A percentile compares a stretch with the other conserved stretches of the same genome.
These are phyloP conservation scores for Chrysosporium keratinophilum DNA, from an alignment of 2,329 filamentous ascomycete genomes.

Conservation along the genomic window DNA sequence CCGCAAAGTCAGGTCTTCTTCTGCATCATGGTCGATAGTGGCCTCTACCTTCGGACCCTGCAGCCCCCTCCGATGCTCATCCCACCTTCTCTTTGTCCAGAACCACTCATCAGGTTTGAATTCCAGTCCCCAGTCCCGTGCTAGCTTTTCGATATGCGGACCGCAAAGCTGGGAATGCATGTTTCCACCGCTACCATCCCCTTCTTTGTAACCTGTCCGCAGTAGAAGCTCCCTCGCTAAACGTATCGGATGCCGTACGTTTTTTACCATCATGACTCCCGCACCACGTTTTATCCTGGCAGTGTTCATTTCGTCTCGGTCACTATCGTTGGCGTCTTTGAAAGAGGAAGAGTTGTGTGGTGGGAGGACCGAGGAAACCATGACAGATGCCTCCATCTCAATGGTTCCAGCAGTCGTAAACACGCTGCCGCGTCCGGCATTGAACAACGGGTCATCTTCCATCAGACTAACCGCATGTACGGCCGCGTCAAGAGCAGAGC, in stretches of 20 bases:
- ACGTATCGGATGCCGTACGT: slow-evolving; percentile 68
- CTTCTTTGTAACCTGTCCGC: slow-evolving; percentile 39
- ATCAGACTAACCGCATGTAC: slow-evolving; percentile 64
- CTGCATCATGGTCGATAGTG: slow-evolving; percentile 6
- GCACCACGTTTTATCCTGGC: slow-evolving; percentile 65
- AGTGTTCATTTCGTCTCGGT: slow-evolving; percentile 22
- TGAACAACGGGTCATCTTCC: slow-evolving; percentile 74
- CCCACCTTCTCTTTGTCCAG: slow-evolving; percentile 67
- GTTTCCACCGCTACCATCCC: slow-evolving; percentile 39
- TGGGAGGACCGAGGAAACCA: slow-evolving; percentile 52
- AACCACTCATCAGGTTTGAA: slow-evolving; percentile 62
- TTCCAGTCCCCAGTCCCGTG: slow-evolving; percentile 52
- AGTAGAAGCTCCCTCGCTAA: slow-evolving; percentile 63
- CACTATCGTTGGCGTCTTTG: slow-evolving; percentile 5
- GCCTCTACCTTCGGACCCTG: slow-evolving; percentile 25
- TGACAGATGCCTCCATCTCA: slow-evolving; percentile 77
- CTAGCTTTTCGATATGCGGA: slow-evolving; percentile 57
- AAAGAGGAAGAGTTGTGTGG: background rate
- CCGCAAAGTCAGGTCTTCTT: slow-evolving; percentile 29
- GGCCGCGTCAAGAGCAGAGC: slow-evolving; percentile 60
- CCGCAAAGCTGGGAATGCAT: slow-evolving; percentile 60
- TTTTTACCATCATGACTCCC: slow-evolving; percentile 61
- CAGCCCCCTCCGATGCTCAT: slow-evolving; percentile 59
- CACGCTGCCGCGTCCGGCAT: slow-evolving; percentile 71
- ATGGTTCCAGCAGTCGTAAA: slow-evolving; percentile 75